These are phyloP conservation scores for Poronia punctata DNA, from an alignment of 495 filamentous ascomycete genomes.

Conservation along the genomic window DNA sequence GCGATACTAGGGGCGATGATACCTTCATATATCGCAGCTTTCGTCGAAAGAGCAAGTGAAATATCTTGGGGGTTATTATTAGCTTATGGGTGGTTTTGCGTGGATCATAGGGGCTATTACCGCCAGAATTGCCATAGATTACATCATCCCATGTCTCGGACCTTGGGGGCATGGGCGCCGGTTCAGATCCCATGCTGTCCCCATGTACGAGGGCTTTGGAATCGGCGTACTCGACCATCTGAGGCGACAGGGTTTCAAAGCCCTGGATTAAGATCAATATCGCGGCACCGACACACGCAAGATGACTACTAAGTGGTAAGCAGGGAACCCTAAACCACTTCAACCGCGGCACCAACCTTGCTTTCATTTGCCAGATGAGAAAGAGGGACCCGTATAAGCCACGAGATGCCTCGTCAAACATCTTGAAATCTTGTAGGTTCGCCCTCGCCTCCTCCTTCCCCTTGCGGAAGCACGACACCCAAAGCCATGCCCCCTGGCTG, in stretches of 20 bases:
- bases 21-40: constrained; percentile 31
- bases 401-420: constrained; percentile 31
- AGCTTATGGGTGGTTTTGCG: background rate
- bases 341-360: constrained; percentile 9
- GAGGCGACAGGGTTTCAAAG: constrained; percentile 32
- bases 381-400: constrained; percentile 26
- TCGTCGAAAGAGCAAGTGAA: constrained; percentile 26
- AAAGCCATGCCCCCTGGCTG: constrained; percentile 34
- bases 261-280: constrained; percentile 28
- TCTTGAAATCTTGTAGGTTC: constrained; percentile 26
- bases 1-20: constrained; percentile 25
- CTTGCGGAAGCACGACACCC: constrained; percentile 27
- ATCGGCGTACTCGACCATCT: constrained; percentile 31
- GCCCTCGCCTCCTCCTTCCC: constrained; percentile 21
- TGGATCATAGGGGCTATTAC: constrained; percentile 8
- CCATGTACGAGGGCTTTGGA: constrained; percentile 9
- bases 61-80: constrained; percentile 16
- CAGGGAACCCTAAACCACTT: background rate
- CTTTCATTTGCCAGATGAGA: constrained; percentile 29
- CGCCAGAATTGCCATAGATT: constrained; percentile 12
- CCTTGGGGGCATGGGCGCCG: constrained; percentile 7
- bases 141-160: constrained; percentile 28
- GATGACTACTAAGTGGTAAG: constrained; percentile 18
- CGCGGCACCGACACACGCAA: constrained; percentile 29
- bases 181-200: background rate